Evolutionary conservation across 2,329 filamentous ascomycete species (phyloP).

Genomic region (Penicillium crustosum): DNA sequence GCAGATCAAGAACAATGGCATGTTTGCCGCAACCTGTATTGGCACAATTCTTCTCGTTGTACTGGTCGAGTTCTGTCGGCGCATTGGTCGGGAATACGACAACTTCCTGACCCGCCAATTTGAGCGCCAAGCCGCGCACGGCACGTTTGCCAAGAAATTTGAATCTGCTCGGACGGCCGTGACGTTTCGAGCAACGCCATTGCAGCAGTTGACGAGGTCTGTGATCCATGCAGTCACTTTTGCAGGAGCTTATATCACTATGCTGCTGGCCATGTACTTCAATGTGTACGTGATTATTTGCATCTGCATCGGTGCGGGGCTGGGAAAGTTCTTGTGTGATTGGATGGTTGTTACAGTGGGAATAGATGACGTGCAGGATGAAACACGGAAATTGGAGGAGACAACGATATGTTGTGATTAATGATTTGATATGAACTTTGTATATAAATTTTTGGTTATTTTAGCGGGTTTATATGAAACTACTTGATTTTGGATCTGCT

Average conservation of each 20-base stretch:
- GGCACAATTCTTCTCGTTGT: conserved; percentile 19
- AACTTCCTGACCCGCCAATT: conserved; percentile 21
- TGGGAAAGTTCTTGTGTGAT: conserved; percentile 25
- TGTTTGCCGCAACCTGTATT: conserved; percentile 22
- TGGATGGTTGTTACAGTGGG: conserved; percentile 23
- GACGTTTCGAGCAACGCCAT: conserved; percentile 18
- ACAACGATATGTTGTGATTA: conserved; percentile 23
- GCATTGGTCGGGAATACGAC: conserved; percentile 20
- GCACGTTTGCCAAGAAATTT: conserved; percentile 11
- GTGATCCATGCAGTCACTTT: conserved; percentile 21
- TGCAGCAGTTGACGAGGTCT: conserved; percentile 18
- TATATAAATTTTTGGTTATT: not conserved
- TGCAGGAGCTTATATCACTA: conserved; percentile 20
- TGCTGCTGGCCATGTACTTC: conserved; percentile 23
- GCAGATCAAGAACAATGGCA: conserved; percentile 23
- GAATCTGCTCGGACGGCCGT: conserved; percentile 3
- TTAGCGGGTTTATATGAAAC: not conserved
- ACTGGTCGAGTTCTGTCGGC: conserved; percentile 17
- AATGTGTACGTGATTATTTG: conserved; percentile 24
- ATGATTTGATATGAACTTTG: not conserved
- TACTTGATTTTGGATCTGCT: no score
- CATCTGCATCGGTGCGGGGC: conserved; percentile 20
- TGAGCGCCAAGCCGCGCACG: conserved; percentile 22
- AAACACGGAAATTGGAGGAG: conserved; percentile 17
- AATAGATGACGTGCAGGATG: conserved; percentile 10